Conservation (phyloP, 1,284 basidiomycete species). For the Quambalaria eucalypti region DNA sequence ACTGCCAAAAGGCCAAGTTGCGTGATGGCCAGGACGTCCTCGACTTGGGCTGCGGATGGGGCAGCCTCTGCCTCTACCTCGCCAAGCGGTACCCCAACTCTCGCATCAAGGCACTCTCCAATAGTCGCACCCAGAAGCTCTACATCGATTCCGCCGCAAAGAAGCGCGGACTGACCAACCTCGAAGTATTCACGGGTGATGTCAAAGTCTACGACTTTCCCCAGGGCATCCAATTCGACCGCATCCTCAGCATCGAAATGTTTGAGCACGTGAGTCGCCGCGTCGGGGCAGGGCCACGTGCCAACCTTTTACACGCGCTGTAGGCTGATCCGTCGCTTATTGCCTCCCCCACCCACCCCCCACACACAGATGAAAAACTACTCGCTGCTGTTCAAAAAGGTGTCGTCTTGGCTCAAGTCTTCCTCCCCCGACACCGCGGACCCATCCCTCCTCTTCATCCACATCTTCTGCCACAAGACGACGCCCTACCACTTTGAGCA, state of each 20-base stretch:
- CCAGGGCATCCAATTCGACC: constrained; percentile 54
- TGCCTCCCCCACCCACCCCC: not conserved
- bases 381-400: constrained; percentile 58
- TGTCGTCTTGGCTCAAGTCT: constrained; percentile 62
- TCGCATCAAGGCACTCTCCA: constrained; percentile 60
- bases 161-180: constrained; percentile 55
- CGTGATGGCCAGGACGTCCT: constrained; percentile 60
- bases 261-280: constrained; percentile 66
- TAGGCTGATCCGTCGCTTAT: not conserved
- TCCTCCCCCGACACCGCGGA: constrained; percentile 45
- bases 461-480: constrained; percentile 62
- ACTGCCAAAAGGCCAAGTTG: constrained; percentile 62
- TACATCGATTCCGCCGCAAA: constrained; percentile 59
- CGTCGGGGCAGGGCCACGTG: not conserved
- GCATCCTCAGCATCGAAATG: constrained; percentile 71
- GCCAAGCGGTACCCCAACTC: constrained; percentile 67
- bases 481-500: constrained; percentile 64
- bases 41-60: constrained; percentile 71
- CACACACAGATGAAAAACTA: constrained; percentile 49
- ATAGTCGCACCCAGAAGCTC: constrained; percentile 63
- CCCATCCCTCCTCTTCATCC: constrained; percentile 59
- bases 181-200: constrained; percentile 62
- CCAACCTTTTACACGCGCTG: not conserved
- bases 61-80: constrained; percentile 61
- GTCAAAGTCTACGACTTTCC: constrained; percentile 62